Conservation (phyloP, 2,329 filamentous ascomycete genomes). For the Fusarium nanum region DNA sequence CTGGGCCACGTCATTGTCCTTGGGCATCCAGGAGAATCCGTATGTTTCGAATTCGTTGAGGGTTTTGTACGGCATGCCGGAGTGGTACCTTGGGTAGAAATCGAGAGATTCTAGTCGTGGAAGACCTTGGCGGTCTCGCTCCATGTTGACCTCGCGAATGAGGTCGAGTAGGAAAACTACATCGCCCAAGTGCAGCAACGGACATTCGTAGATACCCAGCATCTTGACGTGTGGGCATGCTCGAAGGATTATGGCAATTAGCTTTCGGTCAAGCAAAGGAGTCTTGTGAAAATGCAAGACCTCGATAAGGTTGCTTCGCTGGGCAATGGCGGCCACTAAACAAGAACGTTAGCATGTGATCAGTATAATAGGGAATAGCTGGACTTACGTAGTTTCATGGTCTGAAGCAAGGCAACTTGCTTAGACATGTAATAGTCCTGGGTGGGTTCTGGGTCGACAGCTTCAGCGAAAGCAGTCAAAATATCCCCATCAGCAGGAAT, state of each 20-base stretch:
- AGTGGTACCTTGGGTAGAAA: slow-evolving; percentile 51
- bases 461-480: neutral
- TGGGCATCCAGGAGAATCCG: slow-evolving; percentile 48
- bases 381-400: slow-evolving; percentile 41
- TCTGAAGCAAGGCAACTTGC: slow-evolving; percentile 17
- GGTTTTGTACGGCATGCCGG: slow-evolving; percentile 40
- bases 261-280: slow-evolving; percentile 49
- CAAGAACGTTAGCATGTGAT: slow-evolving; percentile 15
- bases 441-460: neutral
- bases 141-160: slow-evolving; percentile 51
- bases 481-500: slow-evolving; percentile 17
- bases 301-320: slow-evolving; percentile 26
- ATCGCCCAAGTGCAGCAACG: slow-evolving; percentile 53
- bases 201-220: slow-evolving; percentile 54
- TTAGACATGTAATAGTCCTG: slow-evolving; percentile 21
- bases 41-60: slow-evolving; percentile 30
- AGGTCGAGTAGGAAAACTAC: slow-evolving; percentile 51
- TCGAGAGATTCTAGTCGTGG: slow-evolving; percentile 47
- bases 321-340: slow-evolving; percentile 44
- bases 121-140: slow-evolving; percentile 18
- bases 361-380: neutral
- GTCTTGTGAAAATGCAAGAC: slow-evolving; percentile 49
- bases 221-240: slow-evolving; percentile 48
- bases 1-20: slow-evolving; percentile 46
- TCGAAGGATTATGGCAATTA: slow-evolving; percentile 52